Percentiles rank a stretch among this genome's conserved stretches.
These are phyloP conservation scores for Mrakiaceae sp. DNA, from an alignment of 1,284 basidiomycete genomes.

Conservation along the genomic window DNA sequence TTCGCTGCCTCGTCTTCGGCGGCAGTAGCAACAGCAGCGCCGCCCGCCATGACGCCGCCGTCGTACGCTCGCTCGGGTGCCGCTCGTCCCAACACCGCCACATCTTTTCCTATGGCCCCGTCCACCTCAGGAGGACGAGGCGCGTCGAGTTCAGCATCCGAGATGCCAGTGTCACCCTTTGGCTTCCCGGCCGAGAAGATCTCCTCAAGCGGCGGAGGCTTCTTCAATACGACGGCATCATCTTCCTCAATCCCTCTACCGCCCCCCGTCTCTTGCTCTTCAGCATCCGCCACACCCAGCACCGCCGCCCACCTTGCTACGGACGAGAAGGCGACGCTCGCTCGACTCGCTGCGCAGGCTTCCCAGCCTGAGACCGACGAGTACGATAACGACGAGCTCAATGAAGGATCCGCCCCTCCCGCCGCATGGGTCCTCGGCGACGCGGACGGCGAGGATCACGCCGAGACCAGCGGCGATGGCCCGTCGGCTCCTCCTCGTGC, in stretches of 20 bases:
- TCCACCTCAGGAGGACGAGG: neutral
- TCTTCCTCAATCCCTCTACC: neutral
- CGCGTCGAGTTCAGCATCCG: neutral
- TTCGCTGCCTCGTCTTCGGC: no score
- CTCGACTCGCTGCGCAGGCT: conserved; percentile 7
- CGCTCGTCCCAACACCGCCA: no score
- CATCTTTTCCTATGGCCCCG: neutral
- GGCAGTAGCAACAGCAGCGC: no score
- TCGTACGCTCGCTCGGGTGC: no score
- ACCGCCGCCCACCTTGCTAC: conserved; percentile 8
- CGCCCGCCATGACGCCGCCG: no score
- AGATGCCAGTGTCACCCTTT: neutral
- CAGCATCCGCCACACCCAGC: neutral
- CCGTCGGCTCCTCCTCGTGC: neutral
- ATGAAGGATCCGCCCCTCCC: neutral
- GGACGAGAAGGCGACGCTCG: conserved; percentile 11
- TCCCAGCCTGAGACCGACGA: neutral
- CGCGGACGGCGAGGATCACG: neutral
- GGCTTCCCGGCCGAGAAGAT: neutral
- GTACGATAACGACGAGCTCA: neutral
- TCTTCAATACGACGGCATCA: neutral
- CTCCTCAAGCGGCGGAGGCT: neutral
- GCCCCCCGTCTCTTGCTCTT: neutral
- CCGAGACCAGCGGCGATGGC: neutral
- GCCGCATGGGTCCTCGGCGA: neutral